Evolutionary conservation across 2,329 filamentous ascomycete species (phyloP).

Genomic region (Aspergillus clavatus): DNA sequence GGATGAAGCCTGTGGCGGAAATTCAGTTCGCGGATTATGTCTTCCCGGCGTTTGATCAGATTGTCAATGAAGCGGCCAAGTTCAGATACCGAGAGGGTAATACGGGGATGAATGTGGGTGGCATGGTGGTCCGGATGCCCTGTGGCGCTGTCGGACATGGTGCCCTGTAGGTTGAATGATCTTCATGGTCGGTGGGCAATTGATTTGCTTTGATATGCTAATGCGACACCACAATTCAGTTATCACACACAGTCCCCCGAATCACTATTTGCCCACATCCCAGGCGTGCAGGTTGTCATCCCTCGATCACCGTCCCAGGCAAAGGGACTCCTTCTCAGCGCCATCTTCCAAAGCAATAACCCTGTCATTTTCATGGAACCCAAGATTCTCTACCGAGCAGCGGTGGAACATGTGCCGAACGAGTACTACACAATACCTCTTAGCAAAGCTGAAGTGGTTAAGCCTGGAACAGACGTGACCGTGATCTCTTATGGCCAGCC

Average conservation of each 20-base stretch:
- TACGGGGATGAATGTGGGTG: slow-evolving; percentile 65
- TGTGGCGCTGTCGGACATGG: slow-evolving; percentile 86
- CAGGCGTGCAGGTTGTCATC: slow-evolving; percentile 78
- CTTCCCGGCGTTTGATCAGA: slow-evolving; percentile 86
- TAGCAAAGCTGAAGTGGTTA: slow-evolving; percentile 78
- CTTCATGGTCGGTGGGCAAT: no score
- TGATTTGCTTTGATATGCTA: neutral
- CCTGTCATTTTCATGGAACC: slow-evolving; percentile 92
- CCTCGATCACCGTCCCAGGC: slow-evolving; percentile 82
- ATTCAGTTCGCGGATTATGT: slow-evolving; percentile 96
- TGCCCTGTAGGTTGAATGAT: slow-evolving; percentile 51
- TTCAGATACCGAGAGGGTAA: slow-evolving; percentile 68
- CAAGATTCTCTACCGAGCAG: slow-evolving; percentile 85
- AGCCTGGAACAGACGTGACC: slow-evolving; percentile 73
- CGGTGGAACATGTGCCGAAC: slow-evolving; percentile 83
- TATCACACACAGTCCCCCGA: slow-evolving; percentile 91
- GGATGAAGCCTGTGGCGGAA: slow-evolving; percentile 88
- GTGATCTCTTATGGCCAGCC: slow-evolving; percentile 87
- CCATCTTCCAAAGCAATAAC: slow-evolving; percentile 71
- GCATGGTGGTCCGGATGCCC: slow-evolving; percentile 84
- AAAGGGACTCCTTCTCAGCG: slow-evolving; percentile 75
- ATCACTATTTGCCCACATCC: slow-evolving; percentile 80
- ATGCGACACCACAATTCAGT: slow-evolving; percentile 10
- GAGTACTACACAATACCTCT: slow-evolving; percentile 77
- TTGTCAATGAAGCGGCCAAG: slow-evolving; percentile 91